A percentile compares a stretch with the other conserved stretches of the same genome.
Evolutionary conservation across 805 yeast species (phyloP).

Genomic region (Gaillardinia entomophila): DNA sequence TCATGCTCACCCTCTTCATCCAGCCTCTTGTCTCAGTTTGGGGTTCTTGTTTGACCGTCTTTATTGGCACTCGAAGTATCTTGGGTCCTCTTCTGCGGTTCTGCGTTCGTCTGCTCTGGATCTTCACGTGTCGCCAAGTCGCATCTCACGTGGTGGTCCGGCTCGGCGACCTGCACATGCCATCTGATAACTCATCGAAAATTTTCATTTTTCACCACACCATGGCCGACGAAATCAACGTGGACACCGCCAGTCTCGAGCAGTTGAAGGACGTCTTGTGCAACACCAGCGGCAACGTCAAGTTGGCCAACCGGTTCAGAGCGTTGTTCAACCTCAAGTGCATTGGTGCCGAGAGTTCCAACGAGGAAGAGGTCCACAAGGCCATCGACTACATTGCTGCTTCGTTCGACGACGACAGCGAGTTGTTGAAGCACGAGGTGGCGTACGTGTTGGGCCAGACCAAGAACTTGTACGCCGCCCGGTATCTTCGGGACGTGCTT

Average conservation of each 20-base stretch:
- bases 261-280: conserved; percentile 66
- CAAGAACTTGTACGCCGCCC: conserved; percentile 72
- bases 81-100: too few relatives aligned
- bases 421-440: conserved; percentile 92
- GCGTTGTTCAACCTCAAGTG: conserved; percentile 89
- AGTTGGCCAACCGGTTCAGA: conserved; percentile 84
- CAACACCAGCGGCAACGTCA: conserved; percentile 61
- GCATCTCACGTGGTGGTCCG: too few relatives aligned
- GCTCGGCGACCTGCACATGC: too few relatives aligned
- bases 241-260: conserved; percentile 46
- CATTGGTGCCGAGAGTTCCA: conserved; percentile 67
- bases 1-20: too few relatives aligned
- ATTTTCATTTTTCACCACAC: background rate
- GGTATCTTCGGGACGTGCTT: conserved; percentile 67
- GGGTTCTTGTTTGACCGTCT: too few relatives aligned
- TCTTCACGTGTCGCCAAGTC: too few relatives aligned
- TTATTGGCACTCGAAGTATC: too few relatives aligned
- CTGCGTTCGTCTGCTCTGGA: too few relatives aligned
- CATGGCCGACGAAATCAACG: conserved; percentile 31
- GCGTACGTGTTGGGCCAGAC: conserved; percentile 98
- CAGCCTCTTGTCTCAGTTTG: too few relatives aligned
- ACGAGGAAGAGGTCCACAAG: conserved; percentile 47
- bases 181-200: background rate
- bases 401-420: conserved; percentile 76
- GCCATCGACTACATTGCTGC: conserved; percentile 83